Conservation (phyloP, 148 eudicot species). For the Polygonum aviculare region DNA sequence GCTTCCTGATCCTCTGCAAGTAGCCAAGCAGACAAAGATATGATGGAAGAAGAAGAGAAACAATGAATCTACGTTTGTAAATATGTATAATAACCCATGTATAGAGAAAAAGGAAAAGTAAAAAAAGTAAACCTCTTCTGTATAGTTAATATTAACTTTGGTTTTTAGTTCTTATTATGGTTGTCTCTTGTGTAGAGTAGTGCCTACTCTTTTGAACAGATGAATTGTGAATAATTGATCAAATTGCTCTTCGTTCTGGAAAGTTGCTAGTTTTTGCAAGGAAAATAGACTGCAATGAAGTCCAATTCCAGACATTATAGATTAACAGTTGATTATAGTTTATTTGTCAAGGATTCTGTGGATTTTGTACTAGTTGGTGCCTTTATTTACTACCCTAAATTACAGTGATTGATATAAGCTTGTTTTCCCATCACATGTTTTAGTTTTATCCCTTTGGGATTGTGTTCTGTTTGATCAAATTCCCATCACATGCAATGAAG, state of each 20-base stretch:
- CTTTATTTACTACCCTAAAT: no score
- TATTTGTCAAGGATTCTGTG: neutral
- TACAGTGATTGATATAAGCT: neutral
- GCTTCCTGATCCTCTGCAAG: slow-evolving; percentile 67
- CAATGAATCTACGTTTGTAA: neutral
- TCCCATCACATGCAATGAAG: neutral
- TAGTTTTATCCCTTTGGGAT: neutral
- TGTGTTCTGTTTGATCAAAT: neutral
- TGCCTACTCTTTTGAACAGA: neutral
- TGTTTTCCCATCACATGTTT: no score
- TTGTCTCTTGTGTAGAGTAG: neutral
- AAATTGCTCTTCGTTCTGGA: neutral
- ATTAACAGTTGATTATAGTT: neutral
- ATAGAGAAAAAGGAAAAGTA: neutral
- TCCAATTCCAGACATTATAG: neutral
- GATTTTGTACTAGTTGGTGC: neutral
- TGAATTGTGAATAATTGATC: slow-evolving; percentile 1
- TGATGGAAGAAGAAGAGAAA: slow-evolving; percentile 46
- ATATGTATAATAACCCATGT: slow-evolving; percentile 8
- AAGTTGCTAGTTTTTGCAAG: neutral
- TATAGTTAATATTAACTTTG: slow-evolving; percentile 2
- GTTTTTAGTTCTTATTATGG: neutral
- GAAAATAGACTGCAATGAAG: neutral
- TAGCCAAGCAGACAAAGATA: slow-evolving; percentile 28
- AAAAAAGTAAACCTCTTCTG: neutral